Percentiles rank a stretch among this genome's conserved stretches.
phyloP scores from a whole-genome alignment of 2,329 filamentous ascomycete genomes.

The Cephalotrichum gorgonifer region DNA sequence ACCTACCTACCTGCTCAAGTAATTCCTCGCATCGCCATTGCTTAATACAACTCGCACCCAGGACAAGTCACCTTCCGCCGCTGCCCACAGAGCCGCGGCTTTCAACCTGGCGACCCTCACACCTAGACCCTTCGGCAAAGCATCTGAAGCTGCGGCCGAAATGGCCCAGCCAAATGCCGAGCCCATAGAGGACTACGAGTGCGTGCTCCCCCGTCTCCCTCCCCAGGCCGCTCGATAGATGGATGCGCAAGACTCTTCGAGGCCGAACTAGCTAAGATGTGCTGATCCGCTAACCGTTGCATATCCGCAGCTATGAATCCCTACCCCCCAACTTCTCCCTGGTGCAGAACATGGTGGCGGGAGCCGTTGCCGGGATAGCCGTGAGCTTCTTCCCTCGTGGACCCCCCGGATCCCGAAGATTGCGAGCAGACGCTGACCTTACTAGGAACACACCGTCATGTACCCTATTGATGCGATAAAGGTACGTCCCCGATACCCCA shows the following conservation, averaged over 20 bases:
- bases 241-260: neutral
- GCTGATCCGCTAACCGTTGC: neutral
- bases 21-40: neutral
- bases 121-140: slow-evolving; percentile 49
- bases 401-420: neutral
- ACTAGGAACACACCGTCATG: slow-evolving; percentile 95
- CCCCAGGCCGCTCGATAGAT: neutral
- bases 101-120: slow-evolving; percentile 55
- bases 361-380: slow-evolving; percentile 93
- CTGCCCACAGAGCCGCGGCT: slow-evolving; percentile 14
- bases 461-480: slow-evolving; percentile 97
- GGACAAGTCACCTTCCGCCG: neutral
- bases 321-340: slow-evolving; percentile 92
- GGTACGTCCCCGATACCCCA: slow-evolving; percentile 39
- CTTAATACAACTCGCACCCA: too few relatives aligned
- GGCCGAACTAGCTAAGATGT: neutral
- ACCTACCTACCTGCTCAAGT: neutral
- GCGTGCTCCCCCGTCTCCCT: slow-evolving; percentile 21
- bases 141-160: slow-evolving; percentile 55
- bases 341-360: slow-evolving; percentile 87
- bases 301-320: slow-evolving; percentile 64
- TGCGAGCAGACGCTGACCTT: neutral
- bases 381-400: slow-evolving; percentile 43
- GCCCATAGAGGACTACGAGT: slow-evolving; percentile 57
- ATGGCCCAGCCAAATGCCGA: slow-evolving; percentile 60